Evolutionary conservation across 768 basidiomycete species (phyloP).

Genomic region (Auricularia sp.): DNA sequence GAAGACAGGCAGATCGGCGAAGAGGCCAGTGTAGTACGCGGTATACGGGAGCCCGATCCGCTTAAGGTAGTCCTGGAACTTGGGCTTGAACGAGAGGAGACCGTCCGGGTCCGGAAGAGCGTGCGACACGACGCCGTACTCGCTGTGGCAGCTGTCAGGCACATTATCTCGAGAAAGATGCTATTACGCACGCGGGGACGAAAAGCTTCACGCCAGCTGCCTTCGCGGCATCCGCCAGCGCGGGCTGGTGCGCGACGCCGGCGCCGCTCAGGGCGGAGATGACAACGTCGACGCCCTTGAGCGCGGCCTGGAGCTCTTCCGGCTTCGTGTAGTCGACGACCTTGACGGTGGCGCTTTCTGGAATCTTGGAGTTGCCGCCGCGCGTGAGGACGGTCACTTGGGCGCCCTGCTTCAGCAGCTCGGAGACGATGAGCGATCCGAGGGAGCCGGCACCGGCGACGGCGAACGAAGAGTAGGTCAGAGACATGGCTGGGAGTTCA

Average conservation of each 20-base stretch:
- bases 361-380: not conserved
- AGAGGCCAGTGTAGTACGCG: not conserved
- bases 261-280: not conserved
- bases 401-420: not conserved
- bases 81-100: not conserved
- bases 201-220: conserved; percentile 21
- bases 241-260: conserved; percentile 8
- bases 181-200: conserved; percentile 12
- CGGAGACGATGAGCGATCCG: not conserved
- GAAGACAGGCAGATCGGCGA: not conserved
- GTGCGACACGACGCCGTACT: not conserved
- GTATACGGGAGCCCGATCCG: not conserved
- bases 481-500: not conserved
- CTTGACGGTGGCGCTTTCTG: not conserved
- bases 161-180: too few relatives aligned
- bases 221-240: conserved; percentile 14
- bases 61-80: not conserved
- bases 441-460: not conserved
- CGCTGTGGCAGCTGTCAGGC: not conserved
- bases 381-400: not conserved
- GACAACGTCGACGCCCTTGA: not conserved
- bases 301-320: not conserved
- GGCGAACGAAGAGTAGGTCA: not conserved
- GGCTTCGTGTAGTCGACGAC: not conserved
- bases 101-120: not conserved